Base-by-base conservation (phyloP, 2,329 filamentous ascomycete genomes). In the Verticillium albo-atrum region DNA sequence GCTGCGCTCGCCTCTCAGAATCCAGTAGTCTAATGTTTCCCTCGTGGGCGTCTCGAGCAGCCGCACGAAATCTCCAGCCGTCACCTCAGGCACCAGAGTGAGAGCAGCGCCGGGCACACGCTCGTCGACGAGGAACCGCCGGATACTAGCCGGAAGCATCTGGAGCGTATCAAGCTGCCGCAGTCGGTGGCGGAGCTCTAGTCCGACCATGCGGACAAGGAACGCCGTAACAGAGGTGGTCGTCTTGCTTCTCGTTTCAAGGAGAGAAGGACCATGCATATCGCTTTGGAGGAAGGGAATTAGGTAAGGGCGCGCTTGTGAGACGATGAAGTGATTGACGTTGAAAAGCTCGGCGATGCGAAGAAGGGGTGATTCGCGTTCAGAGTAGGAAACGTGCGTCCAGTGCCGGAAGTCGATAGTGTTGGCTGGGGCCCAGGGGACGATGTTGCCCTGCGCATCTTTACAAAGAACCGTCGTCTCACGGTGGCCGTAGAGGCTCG, bases 301-400 rank as follows among this genome's bases (percentile, higher is more conserved):
- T 17, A 97, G 80, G 72, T 96, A 97, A 0, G 94, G 94, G 3
- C 93, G 84, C 1, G 94, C 92, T 76, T 97, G 94, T 64, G 90
- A 95, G 65, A 98, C 87, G 64, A 98, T 92, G 75, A 96, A 97
- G 77, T 97, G 93, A 70, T 97, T 96, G 57, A 96, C 91, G 71
- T 96, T 96, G 81, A 95, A 95, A 12, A 94, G 83, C 74, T 94
- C 89, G 6, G 89, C 86, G 30, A 95, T 87, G 42, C 91, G 85
- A 58, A 86, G 82, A 1, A 95, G 81, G 2, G 83, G 83, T 1
- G 82, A 82, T 68, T 84, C 87, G 50, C 85, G 85, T 62, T 90
- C 87, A 50, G 82, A 81, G 71, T 89, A 87, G 6, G 82, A 84
- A 23, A 83, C 82, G 60, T 85, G 81, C 5, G 86, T 87, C 83